Base-by-base conservation (phyloP, 2,329 filamentous ascomycete species). In the Calonectria fujianensis region DNA sequence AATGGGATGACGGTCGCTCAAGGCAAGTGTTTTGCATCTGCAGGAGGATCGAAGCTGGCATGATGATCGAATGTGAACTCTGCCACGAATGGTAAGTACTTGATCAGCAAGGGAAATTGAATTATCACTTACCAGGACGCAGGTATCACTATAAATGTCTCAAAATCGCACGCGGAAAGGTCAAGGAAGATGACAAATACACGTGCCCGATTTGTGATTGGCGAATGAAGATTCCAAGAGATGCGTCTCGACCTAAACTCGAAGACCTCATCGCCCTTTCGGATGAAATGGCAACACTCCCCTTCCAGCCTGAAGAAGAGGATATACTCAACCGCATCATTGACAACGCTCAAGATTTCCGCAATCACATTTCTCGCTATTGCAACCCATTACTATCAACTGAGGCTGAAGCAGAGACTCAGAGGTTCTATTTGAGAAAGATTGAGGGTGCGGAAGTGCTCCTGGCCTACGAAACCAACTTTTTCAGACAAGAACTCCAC, bases 31-130 rank as follows among this genome's bases (percentile, higher is more conserved):
- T 98, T 84, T 99, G 97, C 85, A 98, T 99, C 79, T 99, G 97
- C 86, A 93, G 97, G 74, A 95, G 93, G 76, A 92, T 95, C 9
- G 97, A 99, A 85, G 96, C 96, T 48, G 97, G 97, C 67, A 97
- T 98, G 94, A 99, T 99, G 97, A 98, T 99, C 80, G 97, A 99
- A 85, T 99, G 97, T 84, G 97, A 98, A 84, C 89, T 98, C 50
- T 99, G 97, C 85, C 96, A 98, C 82, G 97, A 99, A 87, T 99
- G 97, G 97, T 96, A 85, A 88, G 93, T 88, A 20, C 32, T 11
- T 10, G 4, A 10, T 27, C 10, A 10, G 39, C 13, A 2, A 63
- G 6, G 31, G 61, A 14, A n/a, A 20, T 14, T 20, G 16, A 27
- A 48, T 18, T 20, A 57, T 59, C 68, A 45, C 72, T 74, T 48